These are phyloP conservation scores for Fusarium graminum DNA, from an alignment of 2,329 filamentous ascomycete species.

Conservation along the genomic window DNA sequence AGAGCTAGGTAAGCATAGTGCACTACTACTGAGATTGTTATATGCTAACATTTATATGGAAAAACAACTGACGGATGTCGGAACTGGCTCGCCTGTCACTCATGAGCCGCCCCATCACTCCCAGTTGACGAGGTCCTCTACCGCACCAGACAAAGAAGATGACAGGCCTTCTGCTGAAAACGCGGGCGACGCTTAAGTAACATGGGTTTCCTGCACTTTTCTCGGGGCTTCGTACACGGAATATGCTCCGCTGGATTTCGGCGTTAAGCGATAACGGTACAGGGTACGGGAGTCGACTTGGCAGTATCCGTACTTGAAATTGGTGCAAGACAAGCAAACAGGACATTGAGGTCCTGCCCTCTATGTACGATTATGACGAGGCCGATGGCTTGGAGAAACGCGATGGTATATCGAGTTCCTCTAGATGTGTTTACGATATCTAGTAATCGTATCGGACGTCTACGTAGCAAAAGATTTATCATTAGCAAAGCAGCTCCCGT, in stretches of 20 bases:
- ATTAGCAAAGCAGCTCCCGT: neutral
- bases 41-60: conserved; percentile 54
- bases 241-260: conserved; percentile 16
- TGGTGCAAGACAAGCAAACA: conserved; percentile 3
- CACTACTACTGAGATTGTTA: neutral
- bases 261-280: conserved; percentile 31
- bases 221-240: neutral
- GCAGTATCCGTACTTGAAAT: conserved; percentile 10
- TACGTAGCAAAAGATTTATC: neutral
- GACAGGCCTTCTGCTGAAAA: conserved; percentile 32
- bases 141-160: conserved; percentile 57
- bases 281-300: conserved; percentile 8
- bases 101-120: conserved; percentile 65
- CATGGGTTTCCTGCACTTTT: neutral
- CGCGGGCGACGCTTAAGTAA: conserved; percentile 33
- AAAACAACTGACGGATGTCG: conserved; percentile 63
- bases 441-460: neutral
- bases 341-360: conserved; percentile 25
- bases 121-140: conserved; percentile 62
- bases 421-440: neutral
- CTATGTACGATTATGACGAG: conserved; percentile 6
- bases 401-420: neutral
- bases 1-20: conserved; percentile 74
- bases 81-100: conserved; percentile 49
- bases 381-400: neutral